Conservation (phyloP, 495 filamentous ascomycete species). For the Cercophora sp. region DNA sequence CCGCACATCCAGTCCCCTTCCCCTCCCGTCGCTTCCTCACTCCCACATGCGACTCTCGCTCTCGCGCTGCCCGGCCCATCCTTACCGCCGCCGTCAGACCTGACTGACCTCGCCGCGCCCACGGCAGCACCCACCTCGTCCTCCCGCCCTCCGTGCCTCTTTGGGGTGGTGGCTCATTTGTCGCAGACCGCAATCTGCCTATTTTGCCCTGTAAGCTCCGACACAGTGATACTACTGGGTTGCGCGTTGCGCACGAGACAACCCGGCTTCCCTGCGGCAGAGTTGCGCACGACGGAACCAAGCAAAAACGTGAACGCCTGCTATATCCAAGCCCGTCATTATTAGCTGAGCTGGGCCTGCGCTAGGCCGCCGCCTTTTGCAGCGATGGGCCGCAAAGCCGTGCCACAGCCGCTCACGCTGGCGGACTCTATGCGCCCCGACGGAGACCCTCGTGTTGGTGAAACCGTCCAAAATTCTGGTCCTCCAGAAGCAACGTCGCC, state of each 20-base stretch:
- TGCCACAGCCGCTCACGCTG: constrained; percentile 50
- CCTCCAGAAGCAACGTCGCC: constrained; percentile 42
- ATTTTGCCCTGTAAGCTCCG: constrained; percentile 33
- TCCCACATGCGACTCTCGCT: neutral
- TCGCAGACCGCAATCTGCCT: constrained; percentile 39
- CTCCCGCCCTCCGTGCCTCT: constrained; percentile 21
- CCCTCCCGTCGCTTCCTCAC: no score
- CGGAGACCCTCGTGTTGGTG: constrained; percentile 30
- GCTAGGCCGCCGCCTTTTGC: constrained; percentile 19
- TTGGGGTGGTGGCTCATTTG: constrained; percentile 31
- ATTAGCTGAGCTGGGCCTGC: constrained; percentile 25
- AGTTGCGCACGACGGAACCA: constrained; percentile 28
- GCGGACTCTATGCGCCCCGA: constrained; percentile 32
- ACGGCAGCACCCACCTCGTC: neutral
- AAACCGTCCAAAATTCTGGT: constrained; percentile 35
- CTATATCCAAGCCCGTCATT: constrained; percentile 24
- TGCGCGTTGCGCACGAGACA: constrained; percentile 35
- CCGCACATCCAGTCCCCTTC: no score
- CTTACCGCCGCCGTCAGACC: constrained; percentile 9
- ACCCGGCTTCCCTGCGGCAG: constrained; percentile 26
- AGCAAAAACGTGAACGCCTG: constrained; percentile 23
- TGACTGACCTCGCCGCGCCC: neutral
- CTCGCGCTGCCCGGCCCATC: constrained; percentile 13
- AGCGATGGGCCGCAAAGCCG: constrained; percentile 52
- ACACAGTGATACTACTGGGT: constrained; percentile 32